Conservation (phyloP, 140 eudicot genomes). For the Ambrosia hybrid region DNA sequence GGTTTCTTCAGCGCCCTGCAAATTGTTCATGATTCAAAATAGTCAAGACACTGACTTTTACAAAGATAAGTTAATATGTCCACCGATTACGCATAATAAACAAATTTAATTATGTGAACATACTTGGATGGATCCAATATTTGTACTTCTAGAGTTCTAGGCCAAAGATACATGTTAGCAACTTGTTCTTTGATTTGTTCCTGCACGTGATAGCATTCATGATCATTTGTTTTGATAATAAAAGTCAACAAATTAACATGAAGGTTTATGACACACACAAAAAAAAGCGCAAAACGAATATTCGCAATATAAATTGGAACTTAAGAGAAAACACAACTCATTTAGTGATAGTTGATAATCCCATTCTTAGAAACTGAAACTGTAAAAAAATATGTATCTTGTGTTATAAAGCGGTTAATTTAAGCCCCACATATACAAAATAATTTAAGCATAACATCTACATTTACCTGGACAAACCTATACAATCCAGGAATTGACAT, state of each 20-base stretch:
- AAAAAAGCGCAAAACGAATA: background rate
- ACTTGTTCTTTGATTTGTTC: conserved; percentile 91
- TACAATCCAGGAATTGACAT: conserved; percentile 97
- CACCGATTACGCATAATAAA: background rate
- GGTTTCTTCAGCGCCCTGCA: conserved; percentile 76
- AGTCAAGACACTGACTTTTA: conserved; percentile 24
- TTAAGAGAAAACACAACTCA: too few species aligned
- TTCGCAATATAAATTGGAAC: background rate
- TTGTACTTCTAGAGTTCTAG: conserved; percentile 83
- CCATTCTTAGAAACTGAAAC: too few species aligned
- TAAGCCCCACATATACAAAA: too few species aligned
- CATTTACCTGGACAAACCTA: conserved; percentile 81
- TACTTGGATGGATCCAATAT: conserved; percentile 88
- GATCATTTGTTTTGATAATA: conserved; percentile 12
- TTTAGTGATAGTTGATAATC: too few species aligned
- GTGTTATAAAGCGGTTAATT: background rate
- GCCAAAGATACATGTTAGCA: conserved; percentile 99
- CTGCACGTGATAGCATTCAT: conserved; percentile 41
- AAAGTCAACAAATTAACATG: background rate
- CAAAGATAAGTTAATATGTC: background rate
- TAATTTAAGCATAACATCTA: background rate
- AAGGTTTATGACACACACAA: background rate
- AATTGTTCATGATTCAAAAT: conserved; percentile 13
- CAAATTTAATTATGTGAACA: conserved; percentile 5
- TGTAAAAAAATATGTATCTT: too few species aligned